Conservation (phyloP, 495 filamentous ascomycete genomes). For the Hypoxylon trugodes region DNA sequence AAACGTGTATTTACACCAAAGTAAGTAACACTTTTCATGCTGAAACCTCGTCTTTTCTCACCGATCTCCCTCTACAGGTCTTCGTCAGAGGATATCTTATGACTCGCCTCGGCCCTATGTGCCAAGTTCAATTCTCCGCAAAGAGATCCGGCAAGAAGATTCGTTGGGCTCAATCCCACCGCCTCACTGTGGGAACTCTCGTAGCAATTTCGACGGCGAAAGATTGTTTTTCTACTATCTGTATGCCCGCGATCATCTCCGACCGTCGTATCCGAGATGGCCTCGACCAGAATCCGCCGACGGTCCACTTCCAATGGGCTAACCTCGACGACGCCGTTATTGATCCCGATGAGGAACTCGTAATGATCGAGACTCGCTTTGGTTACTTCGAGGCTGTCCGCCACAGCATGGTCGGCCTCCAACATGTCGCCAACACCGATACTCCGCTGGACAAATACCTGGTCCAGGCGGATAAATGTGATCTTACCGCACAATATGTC, state of each 20-base stretch:
- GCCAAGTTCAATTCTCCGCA: constrained; percentile 76
- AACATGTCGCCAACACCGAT: constrained; percentile 69
- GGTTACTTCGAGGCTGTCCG: constrained; percentile 80
- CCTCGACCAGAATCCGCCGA: constrained; percentile 69
- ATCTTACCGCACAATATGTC: constrained; percentile 44
- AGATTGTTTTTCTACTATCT: constrained; percentile 71
- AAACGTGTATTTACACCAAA: constrained; percentile 76
- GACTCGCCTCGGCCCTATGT: constrained; percentile 67
- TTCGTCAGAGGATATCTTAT: constrained; percentile 70
- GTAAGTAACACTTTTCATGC: constrained; percentile 52
- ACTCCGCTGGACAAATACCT: constrained; percentile 51
- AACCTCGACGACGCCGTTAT: constrained; percentile 65
- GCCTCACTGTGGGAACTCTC: constrained; percentile 72
- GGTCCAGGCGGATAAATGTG: constrained; percentile 52
- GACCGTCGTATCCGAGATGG: constrained; percentile 67
- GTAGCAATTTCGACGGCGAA: constrained; percentile 72
- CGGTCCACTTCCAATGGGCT: constrained; percentile 80
- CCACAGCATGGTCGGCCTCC: constrained; percentile 76
- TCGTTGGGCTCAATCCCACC: constrained; percentile 77
- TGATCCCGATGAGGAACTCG: constrained; percentile 73
- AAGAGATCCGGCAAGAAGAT: constrained; percentile 72
- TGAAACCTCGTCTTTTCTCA: neutral
- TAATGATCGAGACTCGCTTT: constrained; percentile 78
- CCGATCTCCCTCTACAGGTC: constrained; percentile 58
- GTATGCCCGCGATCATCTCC: constrained; percentile 76